Evolutionary conservation across 129 eudicot genomes (phyloP).

Genomic region (Mikania micrantha): DNA sequence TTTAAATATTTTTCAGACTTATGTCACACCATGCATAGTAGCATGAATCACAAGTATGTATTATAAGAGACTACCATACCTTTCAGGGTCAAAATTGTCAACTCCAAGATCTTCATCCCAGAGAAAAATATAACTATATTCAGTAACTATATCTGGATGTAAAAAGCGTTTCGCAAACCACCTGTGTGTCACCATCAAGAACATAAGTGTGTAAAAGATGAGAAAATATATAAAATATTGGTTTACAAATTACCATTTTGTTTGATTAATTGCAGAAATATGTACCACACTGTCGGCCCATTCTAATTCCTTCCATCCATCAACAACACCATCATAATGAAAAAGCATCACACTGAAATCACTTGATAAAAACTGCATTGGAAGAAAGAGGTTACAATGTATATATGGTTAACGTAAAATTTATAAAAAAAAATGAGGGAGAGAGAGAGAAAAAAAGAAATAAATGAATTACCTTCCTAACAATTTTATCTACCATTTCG

Average conservation of each 20-base stretch:
- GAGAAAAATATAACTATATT: conserved; percentile 56
- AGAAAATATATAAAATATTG: neutral
- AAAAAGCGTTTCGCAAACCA: conserved; percentile 91
- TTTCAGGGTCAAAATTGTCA: conserved; percentile 61
- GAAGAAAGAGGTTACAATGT: conserved; percentile 6
- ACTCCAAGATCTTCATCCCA: conserved; percentile 98
- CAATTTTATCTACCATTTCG: conserved; percentile 60
- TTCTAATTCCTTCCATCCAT: conserved; percentile 72
- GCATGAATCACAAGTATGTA: neutral
- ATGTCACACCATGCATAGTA: neutral
- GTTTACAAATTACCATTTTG: conserved; percentile 65
- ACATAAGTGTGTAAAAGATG: neutral
- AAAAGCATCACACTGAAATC: conserved; percentile 84
- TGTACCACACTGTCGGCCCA: conserved; percentile 75
- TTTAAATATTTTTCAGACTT: neutral
- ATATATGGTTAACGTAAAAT: neutral
- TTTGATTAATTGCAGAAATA: conserved; percentile 80
- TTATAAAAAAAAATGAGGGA: neutral
- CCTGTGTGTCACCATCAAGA: conserved; percentile 32
- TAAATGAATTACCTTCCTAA: conserved; percentile 48
- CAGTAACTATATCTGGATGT: conserved; percentile 84
- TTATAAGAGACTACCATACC: conserved; percentile 41
- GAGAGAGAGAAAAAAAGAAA: no score
- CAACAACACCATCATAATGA: conserved; percentile 89
- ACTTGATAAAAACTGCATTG: conserved; percentile 66